phyloP scores from a whole-genome alignment of 2,329 filamentous ascomycete genomes.

The Emydomyces testavorans region DNA sequence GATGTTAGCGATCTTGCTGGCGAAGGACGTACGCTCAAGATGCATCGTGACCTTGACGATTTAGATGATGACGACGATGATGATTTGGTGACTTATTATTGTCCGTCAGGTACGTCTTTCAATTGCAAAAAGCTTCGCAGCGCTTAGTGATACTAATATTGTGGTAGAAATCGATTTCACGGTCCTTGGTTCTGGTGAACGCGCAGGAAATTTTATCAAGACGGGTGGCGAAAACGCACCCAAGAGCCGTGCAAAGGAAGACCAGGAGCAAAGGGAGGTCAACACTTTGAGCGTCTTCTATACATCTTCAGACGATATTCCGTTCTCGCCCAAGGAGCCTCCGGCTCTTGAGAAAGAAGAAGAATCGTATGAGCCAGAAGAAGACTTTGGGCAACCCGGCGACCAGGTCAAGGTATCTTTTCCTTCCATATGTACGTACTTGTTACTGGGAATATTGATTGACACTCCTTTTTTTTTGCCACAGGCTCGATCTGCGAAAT shows the following conservation, averaged over 20 bases:
- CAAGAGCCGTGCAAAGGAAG: constrained; percentile 32
- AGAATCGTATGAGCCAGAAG: constrained; percentile 25
- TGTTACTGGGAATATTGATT: not conserved
- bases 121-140: not conserved
- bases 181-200: constrained; percentile 27
- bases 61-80: constrained; percentile 51
- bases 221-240: constrained; percentile 33
- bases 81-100: constrained; percentile 27
- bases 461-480: not conserved
- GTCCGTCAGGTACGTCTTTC: constrained; percentile 29
- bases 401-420: constrained; percentile 32
- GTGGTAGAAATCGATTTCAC: constrained; percentile 31
- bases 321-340: constrained; percentile 38
- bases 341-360: constrained; percentile 28
- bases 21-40: constrained; percentile 42
- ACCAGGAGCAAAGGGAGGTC: constrained; percentile 38
- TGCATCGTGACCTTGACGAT: constrained; percentile 44
- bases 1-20: constrained; percentile 50
- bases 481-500: constrained; percentile 34
- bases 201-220: constrained; percentile 31
- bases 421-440: not conserved
- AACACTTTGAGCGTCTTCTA: constrained; percentile 41
- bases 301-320: constrained; percentile 36
- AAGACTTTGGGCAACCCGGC: constrained; percentile 34
- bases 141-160: constrained; percentile 12